These are phyloP conservation scores for Apium graveolens DNA, from an alignment of 129 eudicot genomes.

Conservation along the genomic window DNA sequence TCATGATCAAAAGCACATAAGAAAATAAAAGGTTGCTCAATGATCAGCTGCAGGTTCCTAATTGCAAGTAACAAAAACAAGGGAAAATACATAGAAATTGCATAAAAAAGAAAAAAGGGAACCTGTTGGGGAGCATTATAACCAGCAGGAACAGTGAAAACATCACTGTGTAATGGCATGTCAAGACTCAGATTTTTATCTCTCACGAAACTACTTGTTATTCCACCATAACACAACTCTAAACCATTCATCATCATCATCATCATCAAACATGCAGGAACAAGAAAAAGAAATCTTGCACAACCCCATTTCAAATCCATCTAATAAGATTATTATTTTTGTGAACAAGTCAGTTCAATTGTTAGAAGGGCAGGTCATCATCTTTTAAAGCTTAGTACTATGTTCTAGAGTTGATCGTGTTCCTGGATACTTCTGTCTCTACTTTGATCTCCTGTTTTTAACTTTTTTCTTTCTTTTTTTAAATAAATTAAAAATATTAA, in stretches of 20 bases:
- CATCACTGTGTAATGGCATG: slow-evolving; percentile 83
- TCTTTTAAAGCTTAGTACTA: background rate
- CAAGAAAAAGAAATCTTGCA: slow-evolving; percentile 17
- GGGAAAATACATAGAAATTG: background rate
- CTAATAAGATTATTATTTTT: background rate
- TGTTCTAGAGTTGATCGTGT: no score
- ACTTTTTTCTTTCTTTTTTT: no score
- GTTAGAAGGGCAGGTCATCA: background rate
- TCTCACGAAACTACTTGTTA: slow-evolving; percentile 48
- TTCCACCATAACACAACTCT: slow-evolving; percentile 44
- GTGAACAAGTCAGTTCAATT: background rate
- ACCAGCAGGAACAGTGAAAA: slow-evolving; percentile 62
- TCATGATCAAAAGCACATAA: background rate
- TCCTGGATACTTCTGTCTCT: no score
- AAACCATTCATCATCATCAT: slow-evolving; percentile 28
- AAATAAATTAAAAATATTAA: no score
- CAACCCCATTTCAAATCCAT: slow-evolving; percentile 21
- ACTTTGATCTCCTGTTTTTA: no score
- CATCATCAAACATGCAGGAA: slow-evolving; percentile 28
- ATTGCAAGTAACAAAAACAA: background rate
- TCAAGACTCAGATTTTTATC: slow-evolving; percentile 36
- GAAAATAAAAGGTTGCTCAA: background rate
- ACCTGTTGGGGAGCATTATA: slow-evolving; percentile 95
- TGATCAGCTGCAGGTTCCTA: background rate
- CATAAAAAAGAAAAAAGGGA: background rate